Base-by-base conservation (phyloP, 116 monocot species). In the Papilionanthe hybrid region DNA sequence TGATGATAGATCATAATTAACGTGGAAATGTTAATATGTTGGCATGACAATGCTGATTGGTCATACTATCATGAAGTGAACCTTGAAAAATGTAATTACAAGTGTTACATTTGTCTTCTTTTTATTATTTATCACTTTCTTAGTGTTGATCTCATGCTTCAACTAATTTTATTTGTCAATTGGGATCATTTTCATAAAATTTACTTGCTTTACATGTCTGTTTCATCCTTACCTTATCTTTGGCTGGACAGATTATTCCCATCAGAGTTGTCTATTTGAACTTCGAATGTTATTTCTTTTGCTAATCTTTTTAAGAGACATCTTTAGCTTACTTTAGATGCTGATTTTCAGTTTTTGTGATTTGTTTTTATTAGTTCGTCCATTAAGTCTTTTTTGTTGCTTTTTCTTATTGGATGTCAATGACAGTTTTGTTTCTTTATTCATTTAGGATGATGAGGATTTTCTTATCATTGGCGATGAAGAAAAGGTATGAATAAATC, bases 401-500 rank as follows among this genome's bases (percentile, higher is more conserved):
- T 44, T 73, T 13, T 7, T 19, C 44, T 49, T 75, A 5, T 73
- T 73, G 9, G 18, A 73, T 43, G 43, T 73, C 44, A 43, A 8
- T 75, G 49, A 75, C 27, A 5, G 11, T 75, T 9, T 23, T 75
- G 23, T 48, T 75, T 75, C 42, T 75, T 49, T 32, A 20, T 30
- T 73, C n/a, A 4, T 75, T 81, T 83, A 93, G 90, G 88, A 93
- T 32, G 90, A 93, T 72, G 60, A 74, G 37, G 90, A 90, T 80
- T 90, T 80, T 45, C 50, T 82, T 77, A 13, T 75, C 79, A 32
- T 66, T 80, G 78, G 71, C 76, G 88, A 89, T 66, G 89, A 90
- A 76, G 88, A 75, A 78, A 87, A 93, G 93, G 93, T 93, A 90
- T 25, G 23, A 48, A 10, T 27, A 48, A 1, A 73, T 43, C 22